Conservation (phyloP, 208 protist genomes). For the Tetramitus jugosus region DNA sequence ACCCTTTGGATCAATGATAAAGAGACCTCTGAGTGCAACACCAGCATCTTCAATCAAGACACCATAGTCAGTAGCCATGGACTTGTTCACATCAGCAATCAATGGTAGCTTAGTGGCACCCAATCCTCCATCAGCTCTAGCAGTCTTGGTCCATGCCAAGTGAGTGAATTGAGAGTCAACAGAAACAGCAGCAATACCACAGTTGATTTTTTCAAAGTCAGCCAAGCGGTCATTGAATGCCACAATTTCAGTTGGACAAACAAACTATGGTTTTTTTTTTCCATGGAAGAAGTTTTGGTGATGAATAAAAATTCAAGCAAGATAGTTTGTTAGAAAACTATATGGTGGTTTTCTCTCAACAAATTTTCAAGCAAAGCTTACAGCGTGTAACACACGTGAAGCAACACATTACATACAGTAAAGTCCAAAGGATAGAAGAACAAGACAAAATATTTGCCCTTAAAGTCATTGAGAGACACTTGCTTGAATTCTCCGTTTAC, state of each 20-base stretch:
- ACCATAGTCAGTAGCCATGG: constrained; percentile 77
- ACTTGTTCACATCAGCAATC: constrained; percentile 84
- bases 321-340: too few species aligned
- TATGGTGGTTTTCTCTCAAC: too few species aligned
- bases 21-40: constrained; percentile 77
- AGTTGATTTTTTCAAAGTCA: constrained; percentile 60
- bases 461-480: constrained; percentile 71
- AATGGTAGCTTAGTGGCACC: constrained; percentile 90
- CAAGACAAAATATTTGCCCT: constrained; percentile 85
- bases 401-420: constrained; percentile 54
- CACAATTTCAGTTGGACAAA: constrained; percentile 93
- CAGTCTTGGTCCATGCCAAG: constrained; percentile 83
- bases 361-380: too few species aligned
- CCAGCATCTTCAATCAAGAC: constrained; percentile 77
- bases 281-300: too few species aligned
- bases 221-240: constrained; percentile 79
- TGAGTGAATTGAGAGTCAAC: constrained; percentile 90
- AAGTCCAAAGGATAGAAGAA: constrained; percentile 95
- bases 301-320: too few species aligned
- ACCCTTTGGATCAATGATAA: constrained; percentile 86
- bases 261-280: too few species aligned
- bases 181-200: constrained; percentile 77
- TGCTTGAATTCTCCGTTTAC: constrained; percentile 86
- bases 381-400: too few species aligned
- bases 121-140: constrained; percentile 91